Evolutionary conservation across 495 filamentous ascomycete genomes (phyloP).

Genomic region (Hypoxylon lienhwacheense): DNA sequence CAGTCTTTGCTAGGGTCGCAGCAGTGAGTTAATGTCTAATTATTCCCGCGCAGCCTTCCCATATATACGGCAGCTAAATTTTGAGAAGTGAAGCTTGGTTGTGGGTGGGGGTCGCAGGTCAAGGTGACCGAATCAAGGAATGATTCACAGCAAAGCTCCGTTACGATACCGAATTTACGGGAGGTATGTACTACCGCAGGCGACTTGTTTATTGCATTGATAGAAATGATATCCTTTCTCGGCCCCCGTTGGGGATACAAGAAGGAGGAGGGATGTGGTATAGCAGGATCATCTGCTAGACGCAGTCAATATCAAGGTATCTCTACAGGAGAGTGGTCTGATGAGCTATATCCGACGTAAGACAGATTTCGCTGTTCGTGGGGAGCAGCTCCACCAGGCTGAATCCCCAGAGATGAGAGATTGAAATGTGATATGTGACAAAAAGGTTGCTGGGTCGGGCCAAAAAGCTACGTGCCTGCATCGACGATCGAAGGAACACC

Average conservation of each 20-base stretch:
- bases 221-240: constrained; percentile 37
- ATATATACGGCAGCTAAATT: constrained; percentile 21
- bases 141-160: constrained; percentile 22
- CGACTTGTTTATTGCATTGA: constrained; percentile 26
- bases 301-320: constrained; percentile 23
- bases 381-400: constrained; percentile 33
- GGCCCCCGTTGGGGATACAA: constrained; percentile 12
- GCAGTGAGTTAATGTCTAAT: constrained; percentile 30
- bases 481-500: constrained; percentile 36
- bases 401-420: constrained; percentile 32
- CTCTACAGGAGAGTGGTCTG: constrained; percentile 23
- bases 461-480: constrained; percentile 33
- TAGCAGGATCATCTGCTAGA: constrained; percentile 25
- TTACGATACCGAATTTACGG: constrained; percentile 23
- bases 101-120: constrained; percentile 30
- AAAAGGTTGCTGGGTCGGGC: constrained; percentile 24
- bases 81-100: constrained; percentile 31
- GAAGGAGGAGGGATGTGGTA: constrained; percentile 14
- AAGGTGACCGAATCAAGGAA: constrained; percentile 31
- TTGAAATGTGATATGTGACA: constrained; percentile 37
- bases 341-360: constrained; percentile 31
- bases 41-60: constrained; percentile 23
- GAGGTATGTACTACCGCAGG: constrained; percentile 1
- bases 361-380: constrained; percentile 23
- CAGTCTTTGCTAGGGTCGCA: constrained; percentile 24